These are phyloP conservation scores for Plantago major DNA, from an alignment of 257 asterid genomes.

Conservation along the genomic window DNA sequence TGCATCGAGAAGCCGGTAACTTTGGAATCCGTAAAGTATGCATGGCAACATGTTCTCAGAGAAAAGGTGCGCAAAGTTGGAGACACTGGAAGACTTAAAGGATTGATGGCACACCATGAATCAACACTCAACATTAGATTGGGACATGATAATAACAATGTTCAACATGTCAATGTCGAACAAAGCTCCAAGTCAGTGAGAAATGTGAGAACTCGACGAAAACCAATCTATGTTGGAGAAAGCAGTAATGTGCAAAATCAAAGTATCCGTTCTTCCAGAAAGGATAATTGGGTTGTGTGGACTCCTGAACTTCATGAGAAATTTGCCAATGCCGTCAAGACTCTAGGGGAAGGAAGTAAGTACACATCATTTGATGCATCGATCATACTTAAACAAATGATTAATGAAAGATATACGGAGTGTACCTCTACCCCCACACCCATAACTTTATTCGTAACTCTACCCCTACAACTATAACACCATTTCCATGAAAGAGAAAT, in stretches of 20 bases:
- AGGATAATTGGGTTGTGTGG: constrained; percentile 28
- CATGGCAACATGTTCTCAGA: constrained; percentile 36
- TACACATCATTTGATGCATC: no score
- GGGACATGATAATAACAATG: not conserved
- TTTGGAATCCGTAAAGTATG: constrained; percentile 12
- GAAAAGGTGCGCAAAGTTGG: constrained; percentile 8
- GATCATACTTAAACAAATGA: no score
- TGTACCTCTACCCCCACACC: no score
- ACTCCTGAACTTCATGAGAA: constrained; percentile 32
- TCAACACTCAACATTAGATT: not conserved
- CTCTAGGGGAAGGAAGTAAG: constrained; percentile 35
- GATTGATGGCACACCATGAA: not conserved
- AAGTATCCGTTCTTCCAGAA: not conserved
- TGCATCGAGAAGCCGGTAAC: constrained; percentile 26
- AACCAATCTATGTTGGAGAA: not conserved
- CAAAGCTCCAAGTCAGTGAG: not conserved
- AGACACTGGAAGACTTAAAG: not conserved
- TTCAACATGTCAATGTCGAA: not conserved
- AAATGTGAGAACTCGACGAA: not conserved
- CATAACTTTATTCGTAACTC: no score
- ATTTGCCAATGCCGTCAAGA: constrained; percentile 20
- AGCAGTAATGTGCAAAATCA: not conserved
- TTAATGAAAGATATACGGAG: no score
- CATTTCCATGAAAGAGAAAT: no score
- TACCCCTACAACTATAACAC: no score